Evolutionary conservation across 2,329 filamentous ascomycete species (phyloP).

Genomic region (Colletotrichum lini): DNA sequence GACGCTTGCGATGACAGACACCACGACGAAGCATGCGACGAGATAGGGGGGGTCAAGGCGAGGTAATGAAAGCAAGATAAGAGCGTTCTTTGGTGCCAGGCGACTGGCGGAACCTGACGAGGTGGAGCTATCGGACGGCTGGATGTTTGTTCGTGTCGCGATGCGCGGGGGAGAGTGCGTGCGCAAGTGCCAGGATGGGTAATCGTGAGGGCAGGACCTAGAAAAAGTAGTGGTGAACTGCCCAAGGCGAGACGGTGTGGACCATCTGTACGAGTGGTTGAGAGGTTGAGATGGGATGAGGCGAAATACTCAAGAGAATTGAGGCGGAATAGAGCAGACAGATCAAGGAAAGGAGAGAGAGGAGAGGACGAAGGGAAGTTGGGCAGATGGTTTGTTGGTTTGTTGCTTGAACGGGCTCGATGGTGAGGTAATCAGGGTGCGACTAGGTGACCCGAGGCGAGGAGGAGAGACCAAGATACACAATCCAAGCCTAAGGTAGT

Average conservation of each 20-base stretch:
- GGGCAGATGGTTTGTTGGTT: slow-evolving; percentile 9
- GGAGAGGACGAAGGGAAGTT: not conserved
- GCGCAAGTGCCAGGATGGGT: slow-evolving; percentile 4
- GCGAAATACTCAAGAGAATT: not conserved
- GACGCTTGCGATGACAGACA: not conserved
- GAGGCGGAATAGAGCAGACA: not conserved
- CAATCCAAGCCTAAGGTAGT: not conserved
- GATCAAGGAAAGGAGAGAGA: not conserved
- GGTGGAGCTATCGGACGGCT: not conserved
- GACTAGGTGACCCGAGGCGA: not conserved
- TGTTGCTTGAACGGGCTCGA: slow-evolving; percentile 8
- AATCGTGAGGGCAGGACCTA: not conserved
- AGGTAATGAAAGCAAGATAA: not conserved
- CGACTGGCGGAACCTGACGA: not conserved
- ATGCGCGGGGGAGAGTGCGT: slow-evolving; percentile 21
- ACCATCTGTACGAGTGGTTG: not conserved
- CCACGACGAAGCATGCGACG: not conserved
- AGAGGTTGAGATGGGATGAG: not conserved
- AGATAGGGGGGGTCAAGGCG: not conserved
- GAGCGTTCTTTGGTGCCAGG: not conserved
- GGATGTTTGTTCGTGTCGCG: slow-evolving; percentile 6
- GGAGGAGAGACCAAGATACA: slow-evolving; percentile 8
- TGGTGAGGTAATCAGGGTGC: slow-evolving; percentile 17
- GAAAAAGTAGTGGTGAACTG: slow-evolving; percentile 6
- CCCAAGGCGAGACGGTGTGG: not conserved